Evolutionary conservation across 2,329 filamentous ascomycete genomes (phyloP), one percentile per base, ranked within the genome.

Genomic region (Aphanoascus verrucosus): DNA sequence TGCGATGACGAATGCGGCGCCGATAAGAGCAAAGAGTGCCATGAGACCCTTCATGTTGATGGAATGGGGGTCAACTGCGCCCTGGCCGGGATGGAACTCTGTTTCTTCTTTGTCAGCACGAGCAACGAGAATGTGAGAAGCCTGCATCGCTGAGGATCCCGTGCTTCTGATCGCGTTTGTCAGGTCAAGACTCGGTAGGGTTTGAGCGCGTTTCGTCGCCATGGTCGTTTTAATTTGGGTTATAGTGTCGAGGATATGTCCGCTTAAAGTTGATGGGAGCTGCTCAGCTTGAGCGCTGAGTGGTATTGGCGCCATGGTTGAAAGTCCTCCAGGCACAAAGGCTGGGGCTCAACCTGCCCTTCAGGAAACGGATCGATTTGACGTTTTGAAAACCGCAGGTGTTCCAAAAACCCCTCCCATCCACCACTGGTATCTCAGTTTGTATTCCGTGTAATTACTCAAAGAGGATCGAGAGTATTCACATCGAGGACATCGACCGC

Each of bases 11-110:
- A 97, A 85, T 32, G 73, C 81, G 0, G 83, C 82, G 34, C 87
- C 88, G 50, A 97, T 81, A 15, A 96, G 68, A 9, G 86, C 91
- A 66, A 97, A 95, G 0, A 97, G 74, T 0, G 85, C 84, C 65
- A 97, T 86, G 62, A 95, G 82, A 55, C 82, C 86, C 51, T 70
- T 67, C 67, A 74, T 76, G 55, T 76, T 74, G 58, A 76, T 73
- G 44, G 62, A 60, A 12, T 61, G 57, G 0, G 73, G 73, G 53
- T 68, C 58, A 11, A 76, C 60, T 0, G 71, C 62, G 32, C 73
- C 73, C 41, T 64, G 49, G 11, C 71, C 70, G 17, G 64, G 56
- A 32, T 55, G 17, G 35, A 51, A 35, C 2, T 34, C 3, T 28
- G 62, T 59, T 19, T 61, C 60, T 7, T 59, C 49, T 11, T 63